Evolutionary conservation across 148 eudicot genomes (phyloP).

Genomic region (Chenopodium berlandieri): DNA sequence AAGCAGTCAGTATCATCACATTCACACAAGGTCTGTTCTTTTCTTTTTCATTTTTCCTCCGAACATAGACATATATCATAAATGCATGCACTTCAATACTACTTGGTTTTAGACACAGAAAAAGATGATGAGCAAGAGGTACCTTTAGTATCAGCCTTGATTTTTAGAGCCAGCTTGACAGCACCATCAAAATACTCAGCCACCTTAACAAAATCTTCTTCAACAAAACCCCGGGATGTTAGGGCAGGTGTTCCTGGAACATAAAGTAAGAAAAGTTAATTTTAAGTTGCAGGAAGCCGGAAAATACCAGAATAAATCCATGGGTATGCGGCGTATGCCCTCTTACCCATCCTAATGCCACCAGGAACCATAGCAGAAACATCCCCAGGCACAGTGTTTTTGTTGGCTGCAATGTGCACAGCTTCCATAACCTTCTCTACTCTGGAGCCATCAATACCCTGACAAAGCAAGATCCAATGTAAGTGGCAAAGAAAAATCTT

Average conservation of each 20-base stretch:
- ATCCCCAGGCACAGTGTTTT: conserved; percentile 98
- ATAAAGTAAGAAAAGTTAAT: conserved; percentile 12
- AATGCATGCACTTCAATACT: neutral
- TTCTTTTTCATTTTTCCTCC: neutral
- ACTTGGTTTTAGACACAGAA: neutral
- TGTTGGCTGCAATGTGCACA: conserved; percentile 97
- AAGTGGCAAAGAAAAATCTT: neutral
- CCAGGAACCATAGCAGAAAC: conserved; percentile 99
- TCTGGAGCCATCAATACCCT: conserved; percentile 99
- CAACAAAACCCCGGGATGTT: conserved; percentile 91
- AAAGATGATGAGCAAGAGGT: neutral
- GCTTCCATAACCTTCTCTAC: conserved; percentile 96
- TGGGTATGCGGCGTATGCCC: neutral
- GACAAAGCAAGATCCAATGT: conserved; percentile 9
- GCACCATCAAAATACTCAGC: conserved; percentile 89
- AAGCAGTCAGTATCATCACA: neutral
- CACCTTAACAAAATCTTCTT: conserved; percentile 93
- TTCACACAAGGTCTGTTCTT: neutral
- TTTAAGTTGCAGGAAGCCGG: conserved; percentile 1
- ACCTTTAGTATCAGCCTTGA: conserved; percentile 81
- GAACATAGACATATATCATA: neutral
- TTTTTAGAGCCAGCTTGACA: conserved; percentile 75
- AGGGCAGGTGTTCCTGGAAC: conserved; percentile 91
- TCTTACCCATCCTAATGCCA: conserved; percentile 94
- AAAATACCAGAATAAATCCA: neutral